phyloP scores from a whole-genome alignment of 192 early-diverging fungal species.

The Phycomyces nitens region DNA sequence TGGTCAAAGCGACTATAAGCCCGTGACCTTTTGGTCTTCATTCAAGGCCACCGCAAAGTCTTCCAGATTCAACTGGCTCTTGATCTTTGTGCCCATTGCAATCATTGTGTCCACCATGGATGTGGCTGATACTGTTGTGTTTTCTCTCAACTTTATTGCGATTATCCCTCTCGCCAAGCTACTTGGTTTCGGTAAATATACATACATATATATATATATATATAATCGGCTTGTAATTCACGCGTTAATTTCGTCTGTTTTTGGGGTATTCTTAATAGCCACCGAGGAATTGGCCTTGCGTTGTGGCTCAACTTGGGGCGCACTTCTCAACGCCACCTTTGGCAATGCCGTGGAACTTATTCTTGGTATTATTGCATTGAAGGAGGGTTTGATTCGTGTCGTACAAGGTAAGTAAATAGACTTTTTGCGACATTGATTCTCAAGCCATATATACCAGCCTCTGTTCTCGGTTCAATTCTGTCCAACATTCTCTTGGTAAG shows the following conservation, averaged over 20 bases:
- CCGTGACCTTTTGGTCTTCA: slow-evolving; percentile 39
- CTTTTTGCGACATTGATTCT: not conserved
- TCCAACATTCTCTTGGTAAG: slow-evolving; percentile 85
- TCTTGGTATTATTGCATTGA: slow-evolving; percentile 65
- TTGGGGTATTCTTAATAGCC: slow-evolving; percentile 31
- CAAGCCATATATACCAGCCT: slow-evolving; percentile 51
- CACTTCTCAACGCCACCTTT: slow-evolving; percentile 33
- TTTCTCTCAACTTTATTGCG: slow-evolving; percentile 86
- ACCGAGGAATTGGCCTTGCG: slow-evolving; percentile 71
- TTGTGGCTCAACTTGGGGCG: slow-evolving; percentile 30
- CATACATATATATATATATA: not conserved
- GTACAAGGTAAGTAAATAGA: slow-evolving; percentile 49
- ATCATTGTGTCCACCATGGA: slow-evolving; percentile 48
- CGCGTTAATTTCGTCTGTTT: not conserved
- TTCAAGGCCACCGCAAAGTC: slow-evolving; percentile 43
- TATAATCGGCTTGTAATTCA: not conserved
- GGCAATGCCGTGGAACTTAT: slow-evolving; percentile 90
- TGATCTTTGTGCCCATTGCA: slow-evolving; percentile 80
- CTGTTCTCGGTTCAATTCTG: slow-evolving; percentile 86
- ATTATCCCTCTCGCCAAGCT: slow-evolving; percentile 87
- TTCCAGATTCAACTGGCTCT: slow-evolving; percentile 67
- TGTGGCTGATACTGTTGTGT: slow-evolving; percentile 66
- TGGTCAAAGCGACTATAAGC: not conserved
- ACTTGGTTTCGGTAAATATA: slow-evolving; percentile 30
- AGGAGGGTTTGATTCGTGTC: slow-evolving; percentile 56